Evolutionary conservation across 78 protist species (phyloP), one percentile per base, ranked within the genome.

Genomic region (Dictyostelium citrinum): DNA sequence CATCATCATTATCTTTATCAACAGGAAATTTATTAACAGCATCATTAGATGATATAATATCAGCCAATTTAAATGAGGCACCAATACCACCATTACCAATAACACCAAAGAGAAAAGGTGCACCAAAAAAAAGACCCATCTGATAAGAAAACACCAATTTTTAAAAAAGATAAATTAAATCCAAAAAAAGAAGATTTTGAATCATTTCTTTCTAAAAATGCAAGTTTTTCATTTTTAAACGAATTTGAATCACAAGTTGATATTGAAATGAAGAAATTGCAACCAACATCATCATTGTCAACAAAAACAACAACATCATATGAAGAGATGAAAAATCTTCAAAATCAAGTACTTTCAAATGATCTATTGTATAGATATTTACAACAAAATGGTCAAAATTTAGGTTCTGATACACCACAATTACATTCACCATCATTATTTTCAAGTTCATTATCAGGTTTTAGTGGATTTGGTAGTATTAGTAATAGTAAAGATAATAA

Each of bases 121-220:
- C 83, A 27, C 83, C 83, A 8, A 78, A 46, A 46, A n/a, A 78
- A 78, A 46, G 67, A 78, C 14, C 39, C 35, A 27, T 41, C 45
- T n/a, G 83, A 78, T 6, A 78, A 78, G 55, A 78, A 78, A n/a
- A 75, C 60, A 46, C 43, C 83, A 46, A 70, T 11, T 33, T n/a
- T 24, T 11, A 78, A 46, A 78, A 78, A 78, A 49, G 83, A 78
- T 12, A 78, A 78, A 46, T 14, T 29, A 7, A 29, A 41, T 35
- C 70, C 60, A 78, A 29, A 41, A 29, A 39, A 24, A 78, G 70
- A 29, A 78, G 83, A 78, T 41, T 46, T 78, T 16, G 67, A 78
- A 17, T 16, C 58, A 22, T 24, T 46, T 14, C 68, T 78, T 17
- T 46, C 46, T 24, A 39, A 78, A 24, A 78, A 35, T 46, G 68